Evolutionary conservation across 202 grass and related monocot genomes (phyloP), one percentile per base, ranked within the genome.

Genomic region (Cymbopogon flexuosus): DNA sequence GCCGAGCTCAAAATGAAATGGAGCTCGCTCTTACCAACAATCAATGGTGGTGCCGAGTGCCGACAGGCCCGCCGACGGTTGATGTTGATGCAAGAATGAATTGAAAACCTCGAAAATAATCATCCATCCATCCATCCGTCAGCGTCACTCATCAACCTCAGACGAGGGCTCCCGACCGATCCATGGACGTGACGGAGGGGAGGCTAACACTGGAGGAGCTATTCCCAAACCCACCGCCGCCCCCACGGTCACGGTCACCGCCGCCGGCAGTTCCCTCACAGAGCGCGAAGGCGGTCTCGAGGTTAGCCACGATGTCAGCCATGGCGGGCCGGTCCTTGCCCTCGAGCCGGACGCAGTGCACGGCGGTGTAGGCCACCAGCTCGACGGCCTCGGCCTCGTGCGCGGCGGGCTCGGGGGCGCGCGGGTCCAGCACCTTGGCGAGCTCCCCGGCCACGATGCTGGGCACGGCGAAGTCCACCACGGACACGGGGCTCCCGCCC

Each of bases 321-420:
- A 91, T 91, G 8, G 84, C 67, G 1, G 96, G 96, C 0, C 96
- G 79, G 62, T 95, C 86, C 79, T 73, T 93, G 0, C 90, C 96
- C 83, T 98, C 92, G 0, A 91, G 82, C 54, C 71, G 6, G 2
- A 98, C 96, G 60, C 96, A 98, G 70, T 91, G 92, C 43, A 81
- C 84, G 16, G 96, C 96, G 15, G 93, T 88, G 84, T 98, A 88
- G 0, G 86, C 92, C 13, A 98, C 90, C 47, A 98, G 85, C 82
- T 95, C 96, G 0, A 99, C 70, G 5, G 96, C 92, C 84, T 99
- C 96, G 0, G 87, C 88, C 87, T 95, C 96, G 31, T 89, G 79
- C 12, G 68, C 5, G 0, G 72, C 61, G 0, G 79, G 81, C 64
- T 33, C 73, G 10, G 29, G 88, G 24, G 82, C 87, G 65, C 88